Evolutionary conservation across 257 asterid species (phyloP).

Genomic region (Primulina eburnea): DNA sequence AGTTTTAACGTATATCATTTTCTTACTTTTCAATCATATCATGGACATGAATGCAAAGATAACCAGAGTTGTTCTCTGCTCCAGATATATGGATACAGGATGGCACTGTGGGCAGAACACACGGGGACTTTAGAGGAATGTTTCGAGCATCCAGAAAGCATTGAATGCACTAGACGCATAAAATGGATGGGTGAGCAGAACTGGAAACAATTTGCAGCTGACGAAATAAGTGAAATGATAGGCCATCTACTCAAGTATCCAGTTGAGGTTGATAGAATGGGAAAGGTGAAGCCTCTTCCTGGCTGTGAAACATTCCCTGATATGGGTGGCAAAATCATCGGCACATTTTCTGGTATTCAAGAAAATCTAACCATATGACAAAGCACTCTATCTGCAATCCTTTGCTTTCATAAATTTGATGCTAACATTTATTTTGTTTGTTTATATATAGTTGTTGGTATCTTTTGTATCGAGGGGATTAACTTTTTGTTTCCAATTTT

Average conservation of each 20-base stretch:
- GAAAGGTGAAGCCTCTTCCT: conserved; percentile 37
- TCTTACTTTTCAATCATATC: too few species aligned
- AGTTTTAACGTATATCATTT: too few species aligned
- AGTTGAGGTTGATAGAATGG: conserved; percentile 35
- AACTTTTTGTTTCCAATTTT: not conserved
- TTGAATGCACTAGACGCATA: conserved; percentile 42
- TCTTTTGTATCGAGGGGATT: not conserved
- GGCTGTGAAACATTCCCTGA: conserved; percentile 24
- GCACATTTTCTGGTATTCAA: conserved; percentile 40
- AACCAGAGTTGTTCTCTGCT: not conserved
- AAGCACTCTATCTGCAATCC: not conserved
- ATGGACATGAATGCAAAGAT: not conserved
- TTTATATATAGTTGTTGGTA: not conserved
- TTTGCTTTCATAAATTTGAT: too few species aligned
- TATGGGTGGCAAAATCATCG: conserved; percentile 38
- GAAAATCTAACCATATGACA: conserved; percentile 29
- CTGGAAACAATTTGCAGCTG: conserved; percentile 47
- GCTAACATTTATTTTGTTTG: not conserved
- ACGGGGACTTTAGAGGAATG: conserved; percentile 34
- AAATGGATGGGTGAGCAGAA: conserved; percentile 37
- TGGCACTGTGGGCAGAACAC: conserved; percentile 60
- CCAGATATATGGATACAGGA: conserved; percentile 52
- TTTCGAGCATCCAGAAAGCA: conserved; percentile 45
- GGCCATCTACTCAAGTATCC: conserved; percentile 29
- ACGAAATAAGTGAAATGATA: conserved; percentile 38